Evolutionary conservation across 2,329 filamentous ascomycete species (phyloP), one percentile per base, ranked within the genome.

Genomic region (Epichloe bromicola): DNA sequence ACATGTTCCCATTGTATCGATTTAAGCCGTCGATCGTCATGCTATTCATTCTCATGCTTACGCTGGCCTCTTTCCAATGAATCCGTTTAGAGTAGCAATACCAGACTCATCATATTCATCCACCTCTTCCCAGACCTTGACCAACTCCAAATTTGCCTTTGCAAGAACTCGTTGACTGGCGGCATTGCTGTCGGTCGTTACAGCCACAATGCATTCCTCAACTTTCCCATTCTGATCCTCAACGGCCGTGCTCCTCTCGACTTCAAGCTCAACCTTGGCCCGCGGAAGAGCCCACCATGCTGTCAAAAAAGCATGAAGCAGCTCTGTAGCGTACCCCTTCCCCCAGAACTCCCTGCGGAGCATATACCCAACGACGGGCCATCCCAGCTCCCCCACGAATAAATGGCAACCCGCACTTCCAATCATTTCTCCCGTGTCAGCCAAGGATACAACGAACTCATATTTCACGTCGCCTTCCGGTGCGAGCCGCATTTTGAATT

Each of bases 351-450:
- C 72, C 51, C 65, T 69, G 46, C 69, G 64, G 48, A 83, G 62
- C 66, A 80, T 71, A 61, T 83, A 83, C 20, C 79, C 79, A 26
- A 81, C 50, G 58, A 75, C 76, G 1, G 79, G 78, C 77, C 76
- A 80, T 46, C 75, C 76, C 17, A 70, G 60, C 49, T 63, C 57
- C 53, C 64, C 64, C 33, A 55, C 46, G 38, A 58, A 46, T 51
- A 55, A 57, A 55, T 72, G 67, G 51, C 66, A 67, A 30, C 77
- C 73, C 36, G 76, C 72, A 15, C 70, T 58, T 39, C 79, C 74
- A 50, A 82, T 65, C 33, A 82, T 61, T 55, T 76, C 71, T n/a
- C 69, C 71, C 15, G 70, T 74, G 23, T 64, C 68, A 15, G 63
- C 61, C 46, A 71, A 63, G 54, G 66, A 72, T 51, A 85, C 72